These are phyloP conservation scores for Lippia alba DNA, from an alignment of 305 asterid species.

Conservation along the genomic window DNA sequence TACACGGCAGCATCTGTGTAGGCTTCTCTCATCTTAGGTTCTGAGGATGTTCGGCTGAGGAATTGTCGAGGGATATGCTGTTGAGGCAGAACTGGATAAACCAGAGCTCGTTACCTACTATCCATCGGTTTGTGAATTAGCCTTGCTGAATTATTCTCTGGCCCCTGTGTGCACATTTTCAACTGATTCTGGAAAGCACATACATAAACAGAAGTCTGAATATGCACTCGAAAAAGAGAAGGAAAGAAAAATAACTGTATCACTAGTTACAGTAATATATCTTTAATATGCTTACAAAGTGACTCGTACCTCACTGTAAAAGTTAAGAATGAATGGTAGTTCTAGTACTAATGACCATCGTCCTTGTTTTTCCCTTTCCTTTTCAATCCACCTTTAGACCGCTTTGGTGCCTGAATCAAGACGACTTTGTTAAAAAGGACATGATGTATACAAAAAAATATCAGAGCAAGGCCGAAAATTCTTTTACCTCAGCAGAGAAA, in stretches of 20 bases:
- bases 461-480: background rate
- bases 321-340: background rate
- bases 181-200: conserved; percentile 9
- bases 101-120: background rate
- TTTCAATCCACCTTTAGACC: conserved; percentile 47
- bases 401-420: conserved; percentile 50
- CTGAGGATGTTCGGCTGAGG: background rate
- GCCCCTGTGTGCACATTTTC: background rate
- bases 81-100: too few species aligned
- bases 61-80: background rate
- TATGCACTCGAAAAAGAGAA: background rate
- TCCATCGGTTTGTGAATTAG: background rate
- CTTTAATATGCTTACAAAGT: background rate
- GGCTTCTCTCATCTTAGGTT: background rate
- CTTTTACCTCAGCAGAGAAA: conserved; percentile 79
- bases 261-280: background rate
- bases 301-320: conserved; percentile 26
- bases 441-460: too few species aligned
- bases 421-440: conserved; percentile 12
- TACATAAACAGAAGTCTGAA: background rate
- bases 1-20: background rate
- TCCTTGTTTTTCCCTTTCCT: conserved; percentile 48
- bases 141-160: background rate
- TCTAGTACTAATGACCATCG: conserved; percentile 31
- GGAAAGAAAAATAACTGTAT: background rate